Evolutionary conservation across 2,329 filamentous ascomycete species (phyloP).

Genomic region (Sphaceloma murrayae): DNA sequence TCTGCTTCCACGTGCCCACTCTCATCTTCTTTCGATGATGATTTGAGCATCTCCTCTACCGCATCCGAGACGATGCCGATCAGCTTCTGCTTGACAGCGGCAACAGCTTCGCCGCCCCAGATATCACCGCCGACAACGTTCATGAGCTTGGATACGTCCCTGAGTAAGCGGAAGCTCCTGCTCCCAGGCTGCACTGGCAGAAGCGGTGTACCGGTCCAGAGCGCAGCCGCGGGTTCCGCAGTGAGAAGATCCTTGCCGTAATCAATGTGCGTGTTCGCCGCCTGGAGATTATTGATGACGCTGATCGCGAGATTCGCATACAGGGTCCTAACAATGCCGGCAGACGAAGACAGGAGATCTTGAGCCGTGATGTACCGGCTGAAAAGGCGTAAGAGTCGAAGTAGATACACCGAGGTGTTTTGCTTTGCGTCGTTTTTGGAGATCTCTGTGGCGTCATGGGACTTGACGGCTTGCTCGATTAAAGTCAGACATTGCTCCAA

Average conservation of each 20-base stretch:
- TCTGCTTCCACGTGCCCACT: neutral
- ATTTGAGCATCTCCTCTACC: conserved; percentile 27
- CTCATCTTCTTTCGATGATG: neutral
- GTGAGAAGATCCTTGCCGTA: conserved; percentile 4
- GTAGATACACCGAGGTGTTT: conserved; percentile 47
- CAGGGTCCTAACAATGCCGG: conserved; percentile 40
- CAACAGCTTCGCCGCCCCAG: conserved; percentile 64
- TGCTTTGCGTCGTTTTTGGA: neutral
- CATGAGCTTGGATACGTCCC: conserved; percentile 58
- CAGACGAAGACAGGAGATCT: neutral
- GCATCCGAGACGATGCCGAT: conserved; percentile 41
- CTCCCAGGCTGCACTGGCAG: conserved; percentile 73
- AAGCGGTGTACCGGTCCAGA: conserved; percentile 73
- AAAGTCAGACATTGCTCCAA: conserved; percentile 23
- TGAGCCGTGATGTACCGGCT: conserved; percentile 51
- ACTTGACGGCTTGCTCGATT: conserved; percentile 25
- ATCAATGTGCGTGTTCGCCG: neutral
- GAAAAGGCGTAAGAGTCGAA: conserved; percentile 67
- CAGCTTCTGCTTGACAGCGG: conserved; percentile 51
- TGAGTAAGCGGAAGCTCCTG: conserved; percentile 61
- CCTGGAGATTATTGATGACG: conserved; percentile 32
- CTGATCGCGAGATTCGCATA: conserved; percentile 51
- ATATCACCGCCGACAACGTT: conserved; percentile 61
- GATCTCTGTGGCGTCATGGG: too few species aligned
- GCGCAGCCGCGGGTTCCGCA: conserved; percentile 48